Conservation (phyloP, 768 basidiomycete genomes). For the Podaxis sp. region DNA sequence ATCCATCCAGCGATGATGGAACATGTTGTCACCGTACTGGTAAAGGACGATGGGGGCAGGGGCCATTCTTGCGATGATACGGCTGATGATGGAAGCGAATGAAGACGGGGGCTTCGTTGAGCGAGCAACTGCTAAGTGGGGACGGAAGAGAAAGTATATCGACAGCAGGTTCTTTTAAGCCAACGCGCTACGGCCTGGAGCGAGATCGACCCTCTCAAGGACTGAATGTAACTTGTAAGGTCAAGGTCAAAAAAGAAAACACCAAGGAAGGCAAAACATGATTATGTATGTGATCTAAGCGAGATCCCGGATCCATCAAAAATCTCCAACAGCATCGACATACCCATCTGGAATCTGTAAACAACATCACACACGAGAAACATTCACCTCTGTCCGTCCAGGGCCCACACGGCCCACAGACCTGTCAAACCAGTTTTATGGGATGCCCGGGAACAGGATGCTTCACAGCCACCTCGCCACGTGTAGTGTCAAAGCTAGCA, state of each 20-base stretch:
- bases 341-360: slow-evolving; percentile 9
- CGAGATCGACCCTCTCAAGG: slow-evolving; percentile 4
- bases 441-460: slow-evolving; percentile 30
- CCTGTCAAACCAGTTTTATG: slow-evolving; percentile 25
- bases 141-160: background rate
- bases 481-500: slow-evolving; percentile 21
- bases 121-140: background rate
- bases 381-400: slow-evolving; percentile 6
- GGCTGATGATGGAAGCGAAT: background rate
- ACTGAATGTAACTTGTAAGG: slow-evolving; percentile 8
- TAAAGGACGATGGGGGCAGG: slow-evolving; percentile 2
- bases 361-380: slow-evolving; percentile 6
- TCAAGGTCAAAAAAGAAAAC: slow-evolving; percentile 10
- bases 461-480: slow-evolving; percentile 29
- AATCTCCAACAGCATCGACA: slow-evolving; percentile 7
- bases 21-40: slow-evolving; percentile 10
- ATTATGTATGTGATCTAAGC: slow-evolving; percentile 11
- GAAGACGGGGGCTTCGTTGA: background rate
- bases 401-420: slow-evolving; percentile 7
- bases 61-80: slow-evolving; percentile 12
- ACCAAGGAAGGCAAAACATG: slow-evolving; percentile 8
- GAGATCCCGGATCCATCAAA: slow-evolving; percentile 13
- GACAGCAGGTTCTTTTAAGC: slow-evolving; percentile 4
- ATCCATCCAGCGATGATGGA: slow-evolving; percentile 5
- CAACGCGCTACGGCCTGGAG: slow-evolving; percentile 4